Percentiles rank a stretch among this genome's conserved stretches.
Conservation (phyloP, 768 basidiomycete genomes). For the Cystofilobasidium capitatum region DNA sequence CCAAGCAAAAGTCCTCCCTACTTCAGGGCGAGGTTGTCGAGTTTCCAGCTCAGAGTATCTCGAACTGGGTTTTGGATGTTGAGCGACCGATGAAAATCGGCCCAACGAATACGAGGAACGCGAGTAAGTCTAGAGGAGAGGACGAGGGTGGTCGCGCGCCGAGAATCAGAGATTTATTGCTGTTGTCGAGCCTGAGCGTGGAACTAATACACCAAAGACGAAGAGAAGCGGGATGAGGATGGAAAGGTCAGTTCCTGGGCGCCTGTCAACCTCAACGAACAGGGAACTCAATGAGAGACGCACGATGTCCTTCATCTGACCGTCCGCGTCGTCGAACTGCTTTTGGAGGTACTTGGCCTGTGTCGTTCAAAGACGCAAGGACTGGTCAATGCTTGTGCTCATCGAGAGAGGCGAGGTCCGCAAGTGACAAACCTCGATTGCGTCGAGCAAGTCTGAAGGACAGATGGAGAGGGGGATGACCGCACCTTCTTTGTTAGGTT, state of each 20-base stretch:
- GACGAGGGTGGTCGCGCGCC: too few species aligned
- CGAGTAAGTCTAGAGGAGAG: too few species aligned
- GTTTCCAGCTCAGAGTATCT: too few species aligned
- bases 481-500: slow-evolving; percentile 75
- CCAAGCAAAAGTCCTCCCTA: too few species aligned
- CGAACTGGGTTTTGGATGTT: too few species aligned
- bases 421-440: background rate
- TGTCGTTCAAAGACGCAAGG: background rate
- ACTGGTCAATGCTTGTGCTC: background rate
- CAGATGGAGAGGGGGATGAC: slow-evolving; percentile 13
- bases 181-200: background rate
- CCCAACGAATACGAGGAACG: too few species aligned
- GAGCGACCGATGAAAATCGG: too few species aligned
- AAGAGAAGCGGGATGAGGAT: background rate
- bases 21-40: too few species aligned
- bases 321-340: slow-evolving; percentile 96
- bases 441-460: background rate
- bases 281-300: background rate
- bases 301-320: slow-evolving; percentile 69
- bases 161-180: too few species aligned
- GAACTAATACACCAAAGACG: background rate
- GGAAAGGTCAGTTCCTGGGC: background rate
- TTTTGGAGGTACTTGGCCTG: slow-evolving; percentile 85
- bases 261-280: too few species aligned
- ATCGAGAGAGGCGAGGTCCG: background rate